These are phyloP conservation scores for Colletotrichum sp. DNA, from an alignment of 2,329 filamentous ascomycete species.

Conservation along the genomic window DNA sequence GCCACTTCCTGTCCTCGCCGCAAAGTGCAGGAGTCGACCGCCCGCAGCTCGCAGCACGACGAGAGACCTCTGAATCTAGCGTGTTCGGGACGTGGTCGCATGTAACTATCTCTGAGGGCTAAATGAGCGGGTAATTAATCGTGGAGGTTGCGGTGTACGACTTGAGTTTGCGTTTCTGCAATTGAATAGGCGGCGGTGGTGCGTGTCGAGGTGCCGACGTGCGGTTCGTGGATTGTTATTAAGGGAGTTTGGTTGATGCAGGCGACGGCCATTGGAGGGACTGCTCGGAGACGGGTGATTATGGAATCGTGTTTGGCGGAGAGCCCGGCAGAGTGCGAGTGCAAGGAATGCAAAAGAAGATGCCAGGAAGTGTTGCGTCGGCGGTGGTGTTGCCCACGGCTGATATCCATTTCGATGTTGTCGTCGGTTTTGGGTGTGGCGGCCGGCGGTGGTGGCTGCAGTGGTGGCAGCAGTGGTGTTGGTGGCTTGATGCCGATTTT, in stretches of 20 bases:
- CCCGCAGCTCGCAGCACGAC: too few relatives aligned
- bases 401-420: too few relatives aligned
- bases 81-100: too few relatives aligned
- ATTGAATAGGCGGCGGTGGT: not conserved
- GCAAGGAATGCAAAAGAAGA: not conserved
- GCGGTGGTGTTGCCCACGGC: not conserved
- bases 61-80: too few relatives aligned
- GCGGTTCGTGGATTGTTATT: not conserved
- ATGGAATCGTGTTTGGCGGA: not conserved
- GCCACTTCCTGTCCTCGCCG: rapidly evolving
- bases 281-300: not conserved
- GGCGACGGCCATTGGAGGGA: too few relatives aligned
- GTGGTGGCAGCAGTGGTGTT: not conserved
- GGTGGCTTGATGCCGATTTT: not conserved
- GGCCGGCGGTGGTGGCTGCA: too few relatives aligned
- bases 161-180: rapidly evolving
- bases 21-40: too few relatives aligned
- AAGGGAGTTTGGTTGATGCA: not conserved
- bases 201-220: not conserved
- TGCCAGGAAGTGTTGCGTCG: not conserved
- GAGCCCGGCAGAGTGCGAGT: not conserved
- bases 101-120: not conserved
- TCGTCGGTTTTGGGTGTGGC: too few relatives aligned
- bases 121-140: not conserved
- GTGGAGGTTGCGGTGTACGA: not conserved